Base-by-base conservation (phyloP, 805 yeast genomes). In the Blastobotrys americana region DNA sequence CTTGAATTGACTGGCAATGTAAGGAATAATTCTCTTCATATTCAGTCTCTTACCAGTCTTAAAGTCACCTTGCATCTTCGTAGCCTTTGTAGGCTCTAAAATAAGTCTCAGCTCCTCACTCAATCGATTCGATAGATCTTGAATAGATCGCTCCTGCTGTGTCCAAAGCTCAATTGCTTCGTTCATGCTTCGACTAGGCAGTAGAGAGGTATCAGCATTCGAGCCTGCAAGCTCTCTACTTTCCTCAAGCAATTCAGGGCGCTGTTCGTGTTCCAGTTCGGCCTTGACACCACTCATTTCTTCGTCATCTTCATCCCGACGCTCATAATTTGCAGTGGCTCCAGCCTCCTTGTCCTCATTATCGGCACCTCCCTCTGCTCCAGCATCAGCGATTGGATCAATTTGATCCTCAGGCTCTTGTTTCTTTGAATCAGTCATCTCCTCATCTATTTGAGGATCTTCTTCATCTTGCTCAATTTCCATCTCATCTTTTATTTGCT, bases 11-110 rank as follows among this genome's bases (percentile, higher is more conserved):
- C 96, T 85, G 0, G 99, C 99, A 70, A 93, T 93, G 64, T 90
- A 93, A 4, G 97, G 95, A 58, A 93, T 93, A 57, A 93, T 93
- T 54, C 97, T 75, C 71, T 90, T 93, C 97, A 93, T 89, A 65
- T 93, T 93, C 57, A 93, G 75, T 54, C 98, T 74, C 64, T 93
- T 93, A 63, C 99, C 99, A 1, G 97, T 89, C 65, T 89, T 88
- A 67, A 87, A 93, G 62, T 93, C 98, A 59, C 99, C 99, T 50
- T 77, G 79, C 46, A 93, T 70, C 62, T 93, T 93, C 2, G 97
- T 90, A n/a, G 97, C 94, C 48, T 85, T 69, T 0, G 98, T 93
- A 3, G 99, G 99, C 61, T 89, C 97, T 52, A 93, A 69, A 59
- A 93, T 93, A 51, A 93, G 74, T 34, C 99, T 73, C 48, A 93